phyloP scores from a whole-genome alignment of 495 filamentous ascomycete species.

The Xylaria telfairii region DNA sequence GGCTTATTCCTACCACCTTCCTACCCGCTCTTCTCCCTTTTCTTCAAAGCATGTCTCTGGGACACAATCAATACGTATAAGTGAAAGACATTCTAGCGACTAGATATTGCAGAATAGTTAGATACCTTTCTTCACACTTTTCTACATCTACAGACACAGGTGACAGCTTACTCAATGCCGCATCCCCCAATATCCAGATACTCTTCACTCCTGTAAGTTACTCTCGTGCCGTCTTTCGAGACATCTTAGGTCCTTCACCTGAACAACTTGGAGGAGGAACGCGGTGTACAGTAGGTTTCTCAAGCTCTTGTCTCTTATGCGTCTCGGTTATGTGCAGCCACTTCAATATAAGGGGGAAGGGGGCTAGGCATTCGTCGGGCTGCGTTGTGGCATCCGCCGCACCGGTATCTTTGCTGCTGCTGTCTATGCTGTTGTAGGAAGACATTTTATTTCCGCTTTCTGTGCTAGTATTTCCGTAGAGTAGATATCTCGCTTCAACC shows the following conservation, averaged over 20 bases:
- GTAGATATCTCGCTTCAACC: neutral
- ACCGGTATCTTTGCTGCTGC: neutral
- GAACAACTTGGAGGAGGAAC: constrained; percentile 7
- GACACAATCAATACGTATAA: neutral
- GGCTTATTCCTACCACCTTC: neutral
- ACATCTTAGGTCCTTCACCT: neutral
- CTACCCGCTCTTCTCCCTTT: neutral
- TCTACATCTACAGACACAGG: no score
- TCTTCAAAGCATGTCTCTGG: neutral
- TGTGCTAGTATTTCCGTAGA: neutral
- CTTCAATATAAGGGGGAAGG: neutral
- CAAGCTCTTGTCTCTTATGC: neutral
- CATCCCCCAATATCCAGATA: neutral
- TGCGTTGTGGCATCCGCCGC: neutral
- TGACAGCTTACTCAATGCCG: neutral
- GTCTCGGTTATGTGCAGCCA: neutral
- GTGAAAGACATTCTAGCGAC: neutral
- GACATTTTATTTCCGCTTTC: neutral
- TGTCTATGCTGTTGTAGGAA: neutral
- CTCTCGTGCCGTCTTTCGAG: neutral
- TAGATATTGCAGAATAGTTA: neutral
- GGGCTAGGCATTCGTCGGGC: neutral
- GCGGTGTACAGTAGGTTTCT: neutral
- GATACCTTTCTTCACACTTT: neutral
- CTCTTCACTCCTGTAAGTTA: neutral